Evolutionary conservation across 768 basidiomycete species (phyloP), one percentile per base, ranked within the genome.

Genomic region (Megacollybia marginata): DNA sequence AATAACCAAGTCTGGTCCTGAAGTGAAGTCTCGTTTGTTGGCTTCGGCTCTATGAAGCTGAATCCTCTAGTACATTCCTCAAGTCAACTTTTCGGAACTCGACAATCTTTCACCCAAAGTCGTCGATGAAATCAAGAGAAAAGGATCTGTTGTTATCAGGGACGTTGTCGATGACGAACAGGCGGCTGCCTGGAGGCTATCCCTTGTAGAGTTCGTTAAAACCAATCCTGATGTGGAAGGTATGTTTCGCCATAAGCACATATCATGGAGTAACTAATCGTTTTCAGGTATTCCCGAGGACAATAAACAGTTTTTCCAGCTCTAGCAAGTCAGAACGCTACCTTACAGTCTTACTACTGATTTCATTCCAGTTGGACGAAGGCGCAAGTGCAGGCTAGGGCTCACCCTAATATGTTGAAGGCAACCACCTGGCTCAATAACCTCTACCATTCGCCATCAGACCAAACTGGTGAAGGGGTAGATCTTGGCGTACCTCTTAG

Each of bases 281-380:
- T 18, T 45, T 46, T n/a, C 38, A 83, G 81, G 82, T 15, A 48
- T 71, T 32, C 82, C 84, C 0, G 69, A 52, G 5, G 55, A 72
- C n/a, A 65, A 87, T 55, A 85, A 82, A 47, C 85, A 88, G 56
- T 85, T 88, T 65, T 87, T 83, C 64, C 67, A 80, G 57, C 75
- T 88, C 45, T 87, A 86, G 85, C 84, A 55, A 47, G 78, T 69
- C 28, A 16, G 7, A n/a, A 20, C 6, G 28, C 16, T 20, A 18
- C 13, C 1, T 34, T 36, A 15, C 47, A 8, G 28, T 20, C 18
- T 33, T 9, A 1, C 33, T 13, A 15, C 13, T 33, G 33, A 36
- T 51, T 48, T 31, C 33, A 28, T 19, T 13, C 19, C 34, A 72
- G 70, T 48, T 71, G 70, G 69, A 71, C 70, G 15, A 71, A 69